A percentile compares a stretch with the other conserved stretches of the same genome.
These are phyloP conservation scores for Claviceps sp. DNA, from an alignment of 2,329 filamentous ascomycete genomes.

Conservation along the genomic window DNA sequence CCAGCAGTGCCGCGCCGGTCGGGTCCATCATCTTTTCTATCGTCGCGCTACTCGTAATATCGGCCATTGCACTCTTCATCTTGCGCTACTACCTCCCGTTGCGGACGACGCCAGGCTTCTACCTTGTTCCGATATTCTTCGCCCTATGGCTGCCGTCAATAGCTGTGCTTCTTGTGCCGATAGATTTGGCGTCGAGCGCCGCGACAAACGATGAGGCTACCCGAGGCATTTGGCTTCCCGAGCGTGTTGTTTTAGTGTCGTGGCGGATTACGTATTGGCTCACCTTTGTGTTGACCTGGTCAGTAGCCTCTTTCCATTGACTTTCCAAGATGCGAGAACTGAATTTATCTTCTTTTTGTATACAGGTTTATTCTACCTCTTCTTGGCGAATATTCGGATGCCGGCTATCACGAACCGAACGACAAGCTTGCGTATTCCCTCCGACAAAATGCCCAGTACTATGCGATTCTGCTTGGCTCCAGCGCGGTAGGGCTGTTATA, in stretches of 20 bases:
- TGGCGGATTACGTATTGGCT: conserved; percentile 98
- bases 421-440: conserved; percentile 74
- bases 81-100: conserved; percentile 83
- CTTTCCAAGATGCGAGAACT: background rate
- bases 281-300: conserved; percentile 92
- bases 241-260: conserved; percentile 64
- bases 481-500: conserved; percentile 66
- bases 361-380: conserved; percentile 76
- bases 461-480: conserved; percentile 62
- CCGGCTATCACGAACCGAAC: conserved; percentile 78
- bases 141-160: conserved; percentile 86
- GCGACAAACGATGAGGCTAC: conserved; percentile 55
- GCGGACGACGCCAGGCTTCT: conserved; percentile 78
- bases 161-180: conserved; percentile 83
- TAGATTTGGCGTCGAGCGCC: conserved; percentile 83
- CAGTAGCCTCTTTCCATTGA: conserved; percentile 13
- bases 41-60: conserved; percentile 60
- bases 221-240: conserved; percentile 77
- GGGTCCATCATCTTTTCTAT: conserved; percentile 70
- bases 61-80: conserved; percentile 65
- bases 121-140: conserved; percentile 86
- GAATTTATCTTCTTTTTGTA: background rate
- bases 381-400: conserved; percentile 87
- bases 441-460: conserved; percentile 77
- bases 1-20: conserved; percentile 47